Evolutionary conservation across 495 filamentous ascomycete species (phyloP), one percentile per base, ranked within the genome.

Genomic region (Neurospora sp.): DNA sequence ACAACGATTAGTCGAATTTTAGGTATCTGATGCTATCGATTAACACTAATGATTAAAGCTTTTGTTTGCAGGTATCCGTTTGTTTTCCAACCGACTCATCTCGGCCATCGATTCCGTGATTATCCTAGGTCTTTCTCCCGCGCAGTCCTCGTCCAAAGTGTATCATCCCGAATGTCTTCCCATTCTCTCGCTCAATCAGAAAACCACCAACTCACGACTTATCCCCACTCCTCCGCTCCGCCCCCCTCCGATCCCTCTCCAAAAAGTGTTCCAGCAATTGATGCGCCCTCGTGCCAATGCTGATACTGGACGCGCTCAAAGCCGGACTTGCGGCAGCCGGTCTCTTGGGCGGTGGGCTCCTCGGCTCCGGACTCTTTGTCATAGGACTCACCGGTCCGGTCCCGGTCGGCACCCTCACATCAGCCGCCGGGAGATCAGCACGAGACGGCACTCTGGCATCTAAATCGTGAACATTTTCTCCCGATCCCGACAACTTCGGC

Each of bases 241-340:
- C 5, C 10, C 42, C n/a, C 73, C 70, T 78, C 39, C 69, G 73
- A 62, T 75, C 72, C 23, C 73, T 46, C 70, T 74, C 75, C 18
- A 78, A 41, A 35, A 78, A 78, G 38, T 75, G 73, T 39, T 77
- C 77, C 11, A 78, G 27, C 72, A 78, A 42, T 70, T 77, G 73
- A 37, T 76, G 72, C 23, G 75, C 75, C 20, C 77, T 73, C 3
- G 72, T 66, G 1, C 54, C 54, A 35, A 66, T 66, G 27, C 54
- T 66, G 23, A 66, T 35, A 27, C 54, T 35, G 1, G 54, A 66
- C 14, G 54, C 27, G 7, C 54, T 66, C 54, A 66, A 66, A 1
- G 54, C 23, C 7, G 54, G 54, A 18, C 54, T 66, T 5, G 54
- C 54, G 0, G 54, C 54, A 1, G 54, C 54, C 14, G 27, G 23